Evolutionary conservation across 2,329 filamentous ascomycete species (phyloP).

Genomic region (Hymenoscyphus linearis): DNA sequence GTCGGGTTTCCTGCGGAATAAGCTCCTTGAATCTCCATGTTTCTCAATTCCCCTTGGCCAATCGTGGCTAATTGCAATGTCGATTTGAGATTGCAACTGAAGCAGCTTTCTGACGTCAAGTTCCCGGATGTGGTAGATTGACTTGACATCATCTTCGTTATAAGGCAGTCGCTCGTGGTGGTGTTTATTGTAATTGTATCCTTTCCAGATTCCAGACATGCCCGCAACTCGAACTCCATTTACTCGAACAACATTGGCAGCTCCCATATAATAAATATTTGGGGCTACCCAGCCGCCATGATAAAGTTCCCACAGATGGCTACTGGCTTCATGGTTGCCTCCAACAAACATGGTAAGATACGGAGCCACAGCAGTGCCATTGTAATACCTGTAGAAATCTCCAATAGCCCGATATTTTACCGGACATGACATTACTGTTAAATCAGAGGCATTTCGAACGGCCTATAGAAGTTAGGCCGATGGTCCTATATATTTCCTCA

Average conservation of each 20-base stretch:
- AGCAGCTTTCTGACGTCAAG: conserved; percentile 87
- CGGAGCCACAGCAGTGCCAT: conserved; percentile 68
- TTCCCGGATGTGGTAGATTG: conserved; percentile 86
- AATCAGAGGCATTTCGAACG: conserved; percentile 80
- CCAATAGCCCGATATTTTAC: conserved; percentile 81
- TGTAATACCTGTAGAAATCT: conserved; percentile 94
- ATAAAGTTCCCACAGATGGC: conserved; percentile 85
- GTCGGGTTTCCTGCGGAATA: conserved; percentile 69
- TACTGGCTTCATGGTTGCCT: conserved; percentile 92
- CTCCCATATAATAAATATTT: conserved; percentile 95
- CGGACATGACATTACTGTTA: conserved; percentile 85
- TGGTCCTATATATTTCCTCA: neutral
- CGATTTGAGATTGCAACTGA: conserved; percentile 78
- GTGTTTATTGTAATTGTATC: conserved; percentile 75
- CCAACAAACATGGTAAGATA: conserved; percentile 89
- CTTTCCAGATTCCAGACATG: conserved; percentile 93
- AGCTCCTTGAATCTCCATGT: conserved; percentile 60
- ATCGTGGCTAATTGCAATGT: conserved; percentile 89
- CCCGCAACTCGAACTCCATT: conserved; percentile 84
- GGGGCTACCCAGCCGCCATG: conserved; percentile 97
- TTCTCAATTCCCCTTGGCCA: conserved; percentile 85
- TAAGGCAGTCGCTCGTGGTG: conserved; percentile 88
- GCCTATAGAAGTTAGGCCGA: conserved; percentile 45
- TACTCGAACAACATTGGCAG: conserved; percentile 79
- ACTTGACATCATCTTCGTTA: conserved; percentile 66